Evolutionary conservation across 345 rosid species (phyloP), one percentile per base, ranked within the genome.

Genomic region (Aethionema arabicum): DNA sequence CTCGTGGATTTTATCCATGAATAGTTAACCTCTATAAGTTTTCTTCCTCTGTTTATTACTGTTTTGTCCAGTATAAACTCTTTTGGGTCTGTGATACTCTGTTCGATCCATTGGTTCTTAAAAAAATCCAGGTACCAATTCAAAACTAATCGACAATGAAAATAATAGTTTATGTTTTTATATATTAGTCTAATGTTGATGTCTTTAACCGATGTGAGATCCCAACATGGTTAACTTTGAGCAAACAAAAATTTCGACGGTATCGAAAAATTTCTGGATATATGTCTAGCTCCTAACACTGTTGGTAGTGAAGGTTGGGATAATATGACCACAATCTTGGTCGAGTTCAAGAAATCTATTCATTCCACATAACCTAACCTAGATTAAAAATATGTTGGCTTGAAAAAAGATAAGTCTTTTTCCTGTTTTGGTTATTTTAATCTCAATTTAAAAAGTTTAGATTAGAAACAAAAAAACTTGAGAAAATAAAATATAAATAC

Each of bases 291-390:
- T 44, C 99, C 99, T 36, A 61, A 66, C 59, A 79, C 89, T 6
- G 78, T 81, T 0, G 73, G 82, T 45, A 96, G 96, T 0, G 95
- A 87, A 79, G 99, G 99, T 68, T 93, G 99, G 37, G 99, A 93
- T 76, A 93, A 93, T 67, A 90, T 93, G 99, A 90, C 99, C 32
- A 90, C 90, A 83, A 90, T 86, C 66, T 63, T 87, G 76, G 83
- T 93, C 52, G 95, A 85, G 64, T 83, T 90, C 68, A 87, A 80
- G 83, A 87, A 80, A 57, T 43, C 49, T 21, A 45, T 45, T 56
- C 44, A 51, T 10, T 38, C 75, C 0, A 47, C 52, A 0, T 62
- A 45, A 59, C 37, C 56, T 21, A 21, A 21, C 27, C n/a, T n/a
- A n/a, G n/a, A n/a, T n/a, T n/a, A n/a, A n/a, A n/a, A n/a, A n/a